A percentile compares a stretch with the other conserved stretches of the same genome.
Conservation (phyloP, 2,329 filamentous ascomycete species). For the Bipolaris cookei region DNA sequence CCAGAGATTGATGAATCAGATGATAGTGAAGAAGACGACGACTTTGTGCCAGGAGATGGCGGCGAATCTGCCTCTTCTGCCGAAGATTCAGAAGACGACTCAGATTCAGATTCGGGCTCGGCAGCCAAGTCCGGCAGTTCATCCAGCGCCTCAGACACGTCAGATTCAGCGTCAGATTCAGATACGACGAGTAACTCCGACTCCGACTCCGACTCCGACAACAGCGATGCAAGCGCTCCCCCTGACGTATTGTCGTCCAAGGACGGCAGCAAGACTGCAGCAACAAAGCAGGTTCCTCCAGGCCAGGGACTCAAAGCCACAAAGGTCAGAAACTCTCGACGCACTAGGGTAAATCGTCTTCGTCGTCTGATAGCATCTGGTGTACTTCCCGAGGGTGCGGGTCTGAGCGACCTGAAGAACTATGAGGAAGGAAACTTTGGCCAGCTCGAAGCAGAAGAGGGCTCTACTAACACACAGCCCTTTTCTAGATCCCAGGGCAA, state of each 20-base stretch:
- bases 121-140: constrained; percentile 15
- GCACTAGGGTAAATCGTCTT: constrained; percentile 58
- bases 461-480: neutral
- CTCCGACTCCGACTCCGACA: constrained; percentile 49
- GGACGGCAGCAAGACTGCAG: constrained; percentile 7
- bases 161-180: constrained; percentile 20
- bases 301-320: constrained; percentile 60
- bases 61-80: constrained; percentile 20
- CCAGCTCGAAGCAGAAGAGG: neutral
- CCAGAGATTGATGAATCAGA: constrained; percentile 17
- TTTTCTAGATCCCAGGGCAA: constrained; percentile 27
- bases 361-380: constrained; percentile 61
- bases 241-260: constrained; percentile 36
- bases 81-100: constrained; percentile 20
- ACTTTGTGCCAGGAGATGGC: constrained; percentile 35
- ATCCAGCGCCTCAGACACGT: constrained; percentile 35
- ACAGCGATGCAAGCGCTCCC: constrained; percentile 44
- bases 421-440: constrained; percentile 48
- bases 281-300: constrained; percentile 47
- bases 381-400: constrained; percentile 58
- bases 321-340: constrained; percentile 62
- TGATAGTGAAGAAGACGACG: constrained; percentile 29
- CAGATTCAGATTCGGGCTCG: constrained; percentile 21
- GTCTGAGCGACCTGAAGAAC: constrained; percentile 58
- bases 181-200: constrained; percentile 41